Evolutionary conservation across 768 basidiomycete species (phyloP), one percentile per base, ranked within the genome.

Genomic region (Cytidiella melzeri): DNA sequence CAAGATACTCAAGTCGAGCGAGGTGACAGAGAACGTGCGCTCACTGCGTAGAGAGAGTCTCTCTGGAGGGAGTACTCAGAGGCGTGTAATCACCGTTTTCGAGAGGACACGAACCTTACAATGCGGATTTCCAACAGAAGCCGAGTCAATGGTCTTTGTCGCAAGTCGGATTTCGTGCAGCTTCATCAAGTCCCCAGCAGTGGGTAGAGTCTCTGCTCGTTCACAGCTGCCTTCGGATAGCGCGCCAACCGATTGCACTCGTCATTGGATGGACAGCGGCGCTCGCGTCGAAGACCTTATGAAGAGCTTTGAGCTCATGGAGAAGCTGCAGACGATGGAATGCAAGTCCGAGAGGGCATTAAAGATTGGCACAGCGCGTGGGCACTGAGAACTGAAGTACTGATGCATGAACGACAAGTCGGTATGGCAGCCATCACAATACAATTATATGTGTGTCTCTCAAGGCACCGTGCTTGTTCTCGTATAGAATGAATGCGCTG

Each of bases 281-380:
- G 73, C 75, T 43, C 87, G 84, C 57, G 87, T 90, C 50, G 86
- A 76, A 64, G 86, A 89, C 45, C 62, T 90, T 47, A 77, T 88
- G 45, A 72, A 66, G 61, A 74, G 69, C 25, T 90, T 81, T 57
- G 85, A 89, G 64, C 63, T 55, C 49, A 40, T 71, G 56, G 68
- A 70, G 20, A 64, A 71, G 59, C 59, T 57, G 42, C 61, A 44
- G 45, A 51, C 51, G 50, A 62, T 57, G 34, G 61, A 56, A 41
- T 57, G 56, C 50, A 64, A 54, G 50, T 48, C 46, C 5, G 58
- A 58, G 38, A 45, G 69, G 60, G 63, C 53, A 34, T 50, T 4
- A 47, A 54, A 34, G 39, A 54, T 15, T 54, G 52, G 52, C 44
- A n/a, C 15, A 43, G 28, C 5, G 41, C 47, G 12, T 30, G 30